These are phyloP conservation scores for Lachnellula occidentalis DNA, from an alignment of 2,329 filamentous ascomycete species.

Conservation along the genomic window DNA sequence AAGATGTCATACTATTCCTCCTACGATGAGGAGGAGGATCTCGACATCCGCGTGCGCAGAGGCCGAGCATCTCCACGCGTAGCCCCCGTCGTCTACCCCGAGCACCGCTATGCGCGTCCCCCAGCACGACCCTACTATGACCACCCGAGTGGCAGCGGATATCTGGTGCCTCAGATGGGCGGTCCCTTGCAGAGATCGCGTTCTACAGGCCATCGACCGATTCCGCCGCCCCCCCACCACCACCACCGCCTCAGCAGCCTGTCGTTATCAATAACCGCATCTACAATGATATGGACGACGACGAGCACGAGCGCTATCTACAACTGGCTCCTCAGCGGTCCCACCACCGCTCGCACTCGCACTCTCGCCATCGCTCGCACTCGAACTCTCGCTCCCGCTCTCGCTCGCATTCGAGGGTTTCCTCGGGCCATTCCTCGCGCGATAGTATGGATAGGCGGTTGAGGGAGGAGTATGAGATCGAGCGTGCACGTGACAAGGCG, in stretches of 20 bases:
- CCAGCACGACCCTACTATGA: conserved; percentile 4
- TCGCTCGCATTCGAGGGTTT: conserved; percentile 5
- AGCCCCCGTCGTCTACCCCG: conserved; percentile 4
- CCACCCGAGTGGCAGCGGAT: neutral
- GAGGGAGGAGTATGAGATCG: conserved; percentile 39
- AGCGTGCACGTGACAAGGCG: conserved; percentile 26
- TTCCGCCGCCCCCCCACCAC: conserved; percentile 32
- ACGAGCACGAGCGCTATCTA: conserved; percentile 1
- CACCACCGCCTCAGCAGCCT: conserved; percentile 38
- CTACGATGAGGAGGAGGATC: conserved; percentile 51
- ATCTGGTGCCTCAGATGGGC: conserved; percentile 18
- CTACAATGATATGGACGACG: conserved; percentile 38
- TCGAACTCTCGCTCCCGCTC: conserved; percentile 32
- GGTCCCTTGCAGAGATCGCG: conserved; percentile 6
- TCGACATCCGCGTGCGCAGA: conserved; percentile 45
- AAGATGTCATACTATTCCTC: conserved; percentile 34
- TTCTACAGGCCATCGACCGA: conserved; percentile 9
- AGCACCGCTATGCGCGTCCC: conserved; percentile 3
- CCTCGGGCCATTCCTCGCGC: conserved; percentile 3
- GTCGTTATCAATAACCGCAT: conserved; percentile 54
- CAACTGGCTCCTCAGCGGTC: conserved; percentile 19
- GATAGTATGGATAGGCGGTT: conserved; percentile 3
- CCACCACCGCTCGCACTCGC: conserved; percentile 17
- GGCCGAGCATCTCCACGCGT: conserved; percentile 21
- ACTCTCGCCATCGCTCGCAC: no score